Evolutionary conservation across 768 basidiomycete genomes (phyloP), one percentile per base, ranked within the genome.

Genomic region (Suillus decipiens): DNA sequence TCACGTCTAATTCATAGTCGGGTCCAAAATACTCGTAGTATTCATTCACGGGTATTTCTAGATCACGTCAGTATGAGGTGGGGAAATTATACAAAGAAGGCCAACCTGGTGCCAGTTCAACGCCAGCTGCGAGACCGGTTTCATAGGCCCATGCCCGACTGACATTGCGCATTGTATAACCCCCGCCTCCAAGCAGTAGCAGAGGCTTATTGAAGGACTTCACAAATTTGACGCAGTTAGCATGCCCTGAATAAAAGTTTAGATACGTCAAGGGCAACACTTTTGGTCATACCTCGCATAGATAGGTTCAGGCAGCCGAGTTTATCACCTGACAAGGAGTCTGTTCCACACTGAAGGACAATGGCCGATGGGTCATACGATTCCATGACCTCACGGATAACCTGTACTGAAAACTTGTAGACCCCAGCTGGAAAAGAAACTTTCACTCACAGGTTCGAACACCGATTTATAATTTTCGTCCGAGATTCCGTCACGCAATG

Each of bases 1-100:
- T 93, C 34, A 99, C 97, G 72, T 99, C 94, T 37, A 99, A 84
- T 73, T 95, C 87, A 71, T 99, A 98, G 70, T 96, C 94, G 3
- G 97, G 97, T 0, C 97, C 97, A 75, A 98, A 99, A 76, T 99
- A 99, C 72, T 99, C 96, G 72, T 96, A 99, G 78, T 99, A 99
- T 77, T 99, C 97, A 71, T 99, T 99, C 66, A 96, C 90, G 2
- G 97, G 97, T 60, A 99, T 96, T 72, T 93, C 96, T 96, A 70
- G n/a, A n/a, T 24, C 33, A 31, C 14, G 63, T 68, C 50, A 67
- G 67, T 59, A 59, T 39, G 5, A 42, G 11, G n/a, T 60, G 17
- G n/a, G 56, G 59, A 9, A 37, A n/a, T 37, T 10, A 11, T 0
- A 10, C 28, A 61, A 28, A 31, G 19, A 24, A 57, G 19, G 67